phyloP scores from a whole-genome alignment of 1,139 yeast genomes.

The Candida tetrigidarum region DNA sequence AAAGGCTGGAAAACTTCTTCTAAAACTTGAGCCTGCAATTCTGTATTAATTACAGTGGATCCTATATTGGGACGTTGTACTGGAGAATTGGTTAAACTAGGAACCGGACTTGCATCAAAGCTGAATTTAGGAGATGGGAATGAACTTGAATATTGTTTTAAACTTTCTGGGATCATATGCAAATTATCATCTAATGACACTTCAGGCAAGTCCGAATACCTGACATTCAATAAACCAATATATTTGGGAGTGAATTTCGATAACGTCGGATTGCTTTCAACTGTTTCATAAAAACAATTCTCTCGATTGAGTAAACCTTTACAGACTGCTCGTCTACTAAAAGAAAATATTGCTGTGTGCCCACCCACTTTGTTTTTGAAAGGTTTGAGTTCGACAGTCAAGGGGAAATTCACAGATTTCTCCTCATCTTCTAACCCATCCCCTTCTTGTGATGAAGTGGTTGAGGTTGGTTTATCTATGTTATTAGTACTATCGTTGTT shows the following conservation, averaged over 20 bases:
- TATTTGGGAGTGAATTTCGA: slow-evolving; percentile 89
- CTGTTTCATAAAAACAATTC: slow-evolving; percentile 87
- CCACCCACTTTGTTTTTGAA: slow-evolving; percentile 92
- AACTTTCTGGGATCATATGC: slow-evolving; percentile 83
- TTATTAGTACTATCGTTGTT: no score
- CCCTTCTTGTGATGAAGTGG: background rate
- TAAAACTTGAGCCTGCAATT: slow-evolving; percentile 42
- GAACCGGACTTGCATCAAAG: slow-evolving; percentile 12
- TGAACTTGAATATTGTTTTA: slow-evolving; percentile 61
- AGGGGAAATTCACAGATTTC: slow-evolving; percentile 42
- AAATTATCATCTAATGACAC: slow-evolving; percentile 87
- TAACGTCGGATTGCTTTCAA: slow-evolving; percentile 75
- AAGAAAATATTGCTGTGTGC: slow-evolving; percentile 94
- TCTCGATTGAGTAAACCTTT: slow-evolving; percentile 91
- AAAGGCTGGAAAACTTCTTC: slow-evolving; percentile 44
- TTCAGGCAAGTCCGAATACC: slow-evolving; percentile 77
- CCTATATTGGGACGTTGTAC: slow-evolving; percentile 24
- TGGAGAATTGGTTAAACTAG: slow-evolving; percentile 18
- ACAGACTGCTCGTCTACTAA: slow-evolving; percentile 93
- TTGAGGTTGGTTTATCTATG: background rate
- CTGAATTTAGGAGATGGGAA: slow-evolving; percentile 48
- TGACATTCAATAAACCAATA: slow-evolving; percentile 90
- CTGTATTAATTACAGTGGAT: slow-evolving; percentile 42
- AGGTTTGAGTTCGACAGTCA: slow-evolving; percentile 76
- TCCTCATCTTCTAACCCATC: slow-evolving; percentile 2